These are phyloP conservation scores for Vitis labrusca DNA, from an alignment of 164 flowering plant species.

Conservation along the genomic window DNA sequence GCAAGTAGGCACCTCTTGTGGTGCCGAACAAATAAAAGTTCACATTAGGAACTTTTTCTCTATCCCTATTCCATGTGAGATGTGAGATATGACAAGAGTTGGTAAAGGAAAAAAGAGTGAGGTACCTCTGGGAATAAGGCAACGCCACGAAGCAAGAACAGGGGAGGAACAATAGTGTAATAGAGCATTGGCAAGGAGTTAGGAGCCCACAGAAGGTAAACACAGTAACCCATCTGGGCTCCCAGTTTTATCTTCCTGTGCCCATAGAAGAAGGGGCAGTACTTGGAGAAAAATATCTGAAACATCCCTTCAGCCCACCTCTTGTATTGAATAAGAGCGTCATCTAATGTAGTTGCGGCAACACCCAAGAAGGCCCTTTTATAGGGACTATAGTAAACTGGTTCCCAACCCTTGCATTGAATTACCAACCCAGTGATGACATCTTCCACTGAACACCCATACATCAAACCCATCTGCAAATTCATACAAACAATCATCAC, in stretches of 20 bases:
- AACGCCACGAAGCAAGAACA: slow-evolving; percentile 29
- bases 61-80: too few species aligned
- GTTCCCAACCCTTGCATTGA: slow-evolving; percentile 62
- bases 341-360: slow-evolving; percentile 44
- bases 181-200: slow-evolving; percentile 38
- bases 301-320: slow-evolving; percentile 62
- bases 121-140: slow-evolving; percentile 37
- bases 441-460: slow-evolving; percentile 63
- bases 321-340: slow-evolving; percentile 46
- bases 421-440: slow-evolving; percentile 51
- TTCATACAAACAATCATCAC: background rate
- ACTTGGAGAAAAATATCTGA: slow-evolving; percentile 50
- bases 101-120: background rate
- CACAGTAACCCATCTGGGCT: slow-evolving; percentile 51
- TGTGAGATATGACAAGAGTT: too few species aligned
- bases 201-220: slow-evolving; percentile 51
- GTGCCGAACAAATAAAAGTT: too few species aligned
- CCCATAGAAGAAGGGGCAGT: slow-evolving; percentile 53
- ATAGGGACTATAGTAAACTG: slow-evolving; percentile 42
- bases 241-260: slow-evolving; percentile 40
- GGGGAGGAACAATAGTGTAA: slow-evolving; percentile 39
- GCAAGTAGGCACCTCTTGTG: too few species aligned
- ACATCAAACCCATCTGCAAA: slow-evolving; percentile 55
- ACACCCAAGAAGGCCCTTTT: slow-evolving; percentile 48
- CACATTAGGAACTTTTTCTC: too few species aligned